A percentile compares a stretch with the other conserved stretches of the same genome.
Conservation (phyloP, 169 alveolate species). For the Perkinsus marinus region DNA sequence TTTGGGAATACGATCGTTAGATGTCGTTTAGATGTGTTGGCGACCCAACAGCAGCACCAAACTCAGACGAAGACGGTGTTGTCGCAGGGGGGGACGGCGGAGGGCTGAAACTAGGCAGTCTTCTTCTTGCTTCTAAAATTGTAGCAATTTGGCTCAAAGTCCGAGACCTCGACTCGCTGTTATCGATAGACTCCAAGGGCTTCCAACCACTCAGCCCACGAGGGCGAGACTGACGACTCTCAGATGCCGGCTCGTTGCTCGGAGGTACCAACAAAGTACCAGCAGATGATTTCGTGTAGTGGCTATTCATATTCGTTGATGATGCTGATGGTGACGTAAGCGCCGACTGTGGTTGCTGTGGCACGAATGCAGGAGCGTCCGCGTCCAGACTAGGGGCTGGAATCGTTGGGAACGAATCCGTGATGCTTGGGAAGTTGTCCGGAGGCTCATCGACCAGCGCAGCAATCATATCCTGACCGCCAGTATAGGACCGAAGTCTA, state of each 20-base stretch:
- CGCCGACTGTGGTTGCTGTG: background rate
- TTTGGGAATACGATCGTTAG: too few relatives aligned
- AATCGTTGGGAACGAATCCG: background rate
- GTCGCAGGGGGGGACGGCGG: background rate
- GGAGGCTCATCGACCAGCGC: background rate
- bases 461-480: background rate
- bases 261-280: background rate
- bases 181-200: background rate
- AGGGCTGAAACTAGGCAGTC: background rate
- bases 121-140: background rate
- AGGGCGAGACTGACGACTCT: background rate
- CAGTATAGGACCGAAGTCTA: background rate
- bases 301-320: background rate
- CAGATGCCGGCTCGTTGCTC: background rate
- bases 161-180: background rate
- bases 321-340: background rate
- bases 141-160: background rate
- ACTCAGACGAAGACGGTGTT: background rate
- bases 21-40: background rate
- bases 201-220: background rate
- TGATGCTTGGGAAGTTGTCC: background rate
- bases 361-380: background rate
- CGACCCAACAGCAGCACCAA: background rate
- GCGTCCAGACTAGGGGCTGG: background rate
- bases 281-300: background rate